Base-by-base conservation (phyloP, 176 grass and related monocot genomes). In the Musa troglodytarum region DNA sequence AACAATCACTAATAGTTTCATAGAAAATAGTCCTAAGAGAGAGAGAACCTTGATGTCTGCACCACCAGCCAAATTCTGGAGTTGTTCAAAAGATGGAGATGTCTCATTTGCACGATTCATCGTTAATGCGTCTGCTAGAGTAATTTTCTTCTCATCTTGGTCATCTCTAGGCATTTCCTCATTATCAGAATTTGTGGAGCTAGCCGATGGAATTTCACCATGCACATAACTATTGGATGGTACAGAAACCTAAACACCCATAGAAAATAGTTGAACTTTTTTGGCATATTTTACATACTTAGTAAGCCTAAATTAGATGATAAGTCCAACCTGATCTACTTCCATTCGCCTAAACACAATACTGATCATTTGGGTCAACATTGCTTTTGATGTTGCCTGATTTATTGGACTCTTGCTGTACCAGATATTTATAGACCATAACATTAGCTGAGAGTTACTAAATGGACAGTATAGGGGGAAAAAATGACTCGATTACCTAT, bases 291-390 rank as follows among this genome's bases (percentile, higher is more conserved):
- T 43, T 29, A 43, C 81, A 69, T 69, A 76, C 16, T 68, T 49
- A 82, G 11, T 54, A 23, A 68, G 54, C 2, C 23, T 12, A 66
- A 58, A 3, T 25, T 63, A 68, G 16, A 63, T 63, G 67, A 50
- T 49, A 78, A 26, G 8, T 72, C 79, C 81, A 78, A 81, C 95
- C 86, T 86, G 86, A 81, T 99, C 96, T 9, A 79, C 87, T 71
- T 95, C 91, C 96, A 99, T 99, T 78, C 96, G 79, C 75, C 91
- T 88, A 76, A 99, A 99, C 67, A 99, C 85, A 79, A 99, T 99
- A 78, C 88, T 99, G 73, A 99, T 99, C 88, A 99, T 99, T 83
- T 99, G 96, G 80, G 96, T 95, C 75, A 99, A 83, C 96, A 99
- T 99, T 62, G 96, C 96, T 83, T 99, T 99, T 74, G 96, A 94